Conservation (phyloP, 768 basidiomycete species). For the Myochromella boudieri region DNA sequence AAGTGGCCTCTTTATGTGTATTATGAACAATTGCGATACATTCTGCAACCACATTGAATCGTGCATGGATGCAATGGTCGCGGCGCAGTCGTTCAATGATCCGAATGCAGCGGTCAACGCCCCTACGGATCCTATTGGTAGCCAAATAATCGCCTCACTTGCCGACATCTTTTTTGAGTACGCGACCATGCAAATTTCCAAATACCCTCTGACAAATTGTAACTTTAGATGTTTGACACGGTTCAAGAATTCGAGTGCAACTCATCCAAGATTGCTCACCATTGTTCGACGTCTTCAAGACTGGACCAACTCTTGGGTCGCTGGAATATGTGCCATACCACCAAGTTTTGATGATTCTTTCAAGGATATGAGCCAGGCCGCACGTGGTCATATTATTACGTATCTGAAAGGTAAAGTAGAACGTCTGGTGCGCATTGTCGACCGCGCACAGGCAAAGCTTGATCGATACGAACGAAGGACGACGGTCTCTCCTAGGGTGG, state of each 20-base stretch:
- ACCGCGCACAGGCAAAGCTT: constrained; percentile 45
- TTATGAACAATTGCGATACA: constrained; percentile 45
- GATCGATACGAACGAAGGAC: constrained; percentile 21
- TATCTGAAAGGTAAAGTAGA: constrained; percentile 34
- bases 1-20: constrained; percentile 44
- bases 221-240: constrained; percentile 53
- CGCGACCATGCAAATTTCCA: constrained; percentile 11
- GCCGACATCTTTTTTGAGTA: constrained; percentile 53
- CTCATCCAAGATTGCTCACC: constrained; percentile 40
- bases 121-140: constrained; percentile 31
- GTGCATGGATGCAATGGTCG: constrained; percentile 37
- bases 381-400: constrained; percentile 36
- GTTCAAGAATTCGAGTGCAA: constrained; percentile 54
- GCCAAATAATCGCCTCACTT: constrained; percentile 45
- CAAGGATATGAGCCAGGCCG: constrained; percentile 18
- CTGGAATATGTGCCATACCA: constrained; percentile 33
- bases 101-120: constrained; percentile 3
- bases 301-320: constrained; percentile 51
- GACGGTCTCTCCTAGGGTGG: neutral
- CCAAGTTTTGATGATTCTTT: constrained; percentile 49
- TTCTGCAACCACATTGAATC: constrained; percentile 39
- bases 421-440: constrained; percentile 43
- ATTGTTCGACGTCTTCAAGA: constrained; percentile 40
- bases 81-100: constrained; percentile 36
- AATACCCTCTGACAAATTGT: neutral